Evolutionary conservation across 1,139 yeast species (phyloP), one percentile per base, ranked within the genome.

Genomic region (Yueomyces sp.): DNA sequence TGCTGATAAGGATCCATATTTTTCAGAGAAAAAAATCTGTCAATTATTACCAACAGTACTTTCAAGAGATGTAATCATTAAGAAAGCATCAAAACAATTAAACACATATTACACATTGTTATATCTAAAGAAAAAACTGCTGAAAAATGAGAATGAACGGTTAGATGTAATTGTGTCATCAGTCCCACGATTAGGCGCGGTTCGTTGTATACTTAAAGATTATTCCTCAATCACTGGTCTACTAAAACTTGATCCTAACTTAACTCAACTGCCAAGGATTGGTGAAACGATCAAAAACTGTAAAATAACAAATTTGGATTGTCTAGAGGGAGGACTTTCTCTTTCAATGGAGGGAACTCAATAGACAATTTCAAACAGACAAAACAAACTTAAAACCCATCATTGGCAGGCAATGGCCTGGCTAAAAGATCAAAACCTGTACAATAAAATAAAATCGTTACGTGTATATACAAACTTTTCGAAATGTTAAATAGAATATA

Each of bases 281-380:
- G 76, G 77, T 3, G 70, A 69, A 39, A 44, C 57, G 0, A 51
- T 70, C 4, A 57, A 56, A n/a, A 57, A 59, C 40, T 69, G 72
- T 29, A 52, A 48, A 27, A 61, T 70, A 12, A 59, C 58, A 19
- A 67, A 61, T 40, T 55, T 70, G 9, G 72, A 69, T 45, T 56
- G 68, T 35, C 49, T 70, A 27, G 70, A 65, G 30, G 69, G 69
- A 19, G 41, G 46, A 7, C 40, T 57, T 32, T 54, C 73, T 63
- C 42, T 56, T 12, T 27, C 19, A 36, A 36, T 29, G 30, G 19
- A 19, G 19, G 19, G 19, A 19, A 19, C 19, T 19, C 19, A 19
- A 19, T 19, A 19, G 19, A 19, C 19, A 19, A 19, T 19, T 19
- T 19, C 19, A 19, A 19, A 19, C 19, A 19, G 19, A 19, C 19